These are phyloP conservation scores for Remersonia thermophila DNA, from an alignment of 2,329 filamentous ascomycete species.

Conservation along the genomic window DNA sequence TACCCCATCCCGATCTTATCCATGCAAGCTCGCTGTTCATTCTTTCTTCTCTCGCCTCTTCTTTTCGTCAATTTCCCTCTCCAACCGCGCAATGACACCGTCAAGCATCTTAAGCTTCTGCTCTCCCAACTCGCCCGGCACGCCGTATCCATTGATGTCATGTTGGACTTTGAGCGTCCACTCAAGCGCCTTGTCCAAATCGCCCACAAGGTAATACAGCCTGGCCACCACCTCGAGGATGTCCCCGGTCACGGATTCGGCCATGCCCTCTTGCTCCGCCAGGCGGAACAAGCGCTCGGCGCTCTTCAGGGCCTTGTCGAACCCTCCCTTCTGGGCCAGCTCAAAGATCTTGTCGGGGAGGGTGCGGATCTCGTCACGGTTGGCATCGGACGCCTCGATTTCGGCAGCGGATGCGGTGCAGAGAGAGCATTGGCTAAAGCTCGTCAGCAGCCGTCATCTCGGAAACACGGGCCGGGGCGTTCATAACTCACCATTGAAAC, in stretches of 20 bases:
- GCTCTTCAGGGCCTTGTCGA: conserved; percentile 6
- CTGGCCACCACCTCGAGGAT: conserved; percentile 14
- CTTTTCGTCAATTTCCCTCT: conserved; percentile 7
- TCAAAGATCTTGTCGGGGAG: conserved; percentile 7
- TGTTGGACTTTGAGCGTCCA: conserved; percentile 7
- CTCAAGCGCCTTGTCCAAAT: conserved; percentile 12
- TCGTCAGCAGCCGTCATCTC: background rate
- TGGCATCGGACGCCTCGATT: conserved; percentile 7
- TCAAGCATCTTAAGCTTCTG: conserved; percentile 9
- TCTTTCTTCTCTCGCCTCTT: background rate
- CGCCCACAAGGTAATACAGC: conserved; percentile 14
- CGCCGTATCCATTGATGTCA: conserved; percentile 9
- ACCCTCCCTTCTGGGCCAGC: conserved; percentile 10
- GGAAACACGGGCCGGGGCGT: background rate
- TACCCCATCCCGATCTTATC: too few species aligned
- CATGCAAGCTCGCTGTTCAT: too few species aligned
- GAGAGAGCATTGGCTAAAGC: conserved; percentile 9
- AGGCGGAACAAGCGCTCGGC: conserved; percentile 10
- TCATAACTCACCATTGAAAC: conserved; percentile 11
- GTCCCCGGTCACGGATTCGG: conserved; percentile 7
- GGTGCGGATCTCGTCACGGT: conserved; percentile 4
- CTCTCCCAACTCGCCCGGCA: conserved; percentile 4
- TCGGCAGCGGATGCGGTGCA: conserved; percentile 6
- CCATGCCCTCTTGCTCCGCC: conserved; percentile 11
- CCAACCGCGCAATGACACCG: conserved; percentile 3